These are phyloP conservation scores for Pseudozyma pruni DNA, from an alignment of 1,284 basidiomycete genomes.

Conservation along the genomic window DNA sequence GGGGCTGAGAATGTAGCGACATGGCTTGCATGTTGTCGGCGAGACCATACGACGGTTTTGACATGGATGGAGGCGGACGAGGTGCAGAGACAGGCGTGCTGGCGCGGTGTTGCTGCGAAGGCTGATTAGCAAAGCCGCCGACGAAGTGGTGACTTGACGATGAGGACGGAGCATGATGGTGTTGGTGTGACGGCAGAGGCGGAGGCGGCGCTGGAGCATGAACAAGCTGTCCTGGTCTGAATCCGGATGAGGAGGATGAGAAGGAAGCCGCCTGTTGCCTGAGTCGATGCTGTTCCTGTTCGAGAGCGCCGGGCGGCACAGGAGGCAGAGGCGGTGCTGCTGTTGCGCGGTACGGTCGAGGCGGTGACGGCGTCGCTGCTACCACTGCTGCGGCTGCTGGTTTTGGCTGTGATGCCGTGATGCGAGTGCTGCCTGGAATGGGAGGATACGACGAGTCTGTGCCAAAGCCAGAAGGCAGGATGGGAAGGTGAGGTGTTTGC, in stretches of 20 bases:
- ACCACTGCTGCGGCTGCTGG: constrained; percentile 8
- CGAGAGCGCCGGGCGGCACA: constrained; percentile 41
- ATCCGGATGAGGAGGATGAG: constrained; percentile 18
- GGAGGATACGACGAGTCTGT: constrained; percentile 61
- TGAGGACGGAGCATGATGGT: not conserved
- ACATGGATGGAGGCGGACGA: constrained; percentile 19
- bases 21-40: constrained; percentile 27
- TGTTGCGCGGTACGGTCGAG: constrained; percentile 26
- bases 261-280: constrained; percentile 27
- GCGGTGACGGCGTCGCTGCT: not conserved
- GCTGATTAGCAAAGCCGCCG: constrained; percentile 21
- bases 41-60: constrained; percentile 15
- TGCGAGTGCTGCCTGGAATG: constrained; percentile 40
- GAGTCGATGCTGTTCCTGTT: constrained; percentile 39
- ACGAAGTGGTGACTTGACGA: constrained; percentile 21
- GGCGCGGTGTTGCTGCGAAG: constrained; percentile 8
- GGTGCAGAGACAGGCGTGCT: constrained; percentile 1
- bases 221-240: constrained; percentile 40
- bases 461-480: constrained; percentile 59
- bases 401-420: constrained; percentile 34
- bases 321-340: constrained; percentile 49
- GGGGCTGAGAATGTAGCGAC: constrained; percentile 6
- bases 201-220: constrained; percentile 38
- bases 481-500: constrained; percentile 39
- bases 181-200: no score